Evolutionary conservation across 805 yeast genomes (phyloP).

Genomic region (Vanderwaltozyma verrucispora): DNA sequence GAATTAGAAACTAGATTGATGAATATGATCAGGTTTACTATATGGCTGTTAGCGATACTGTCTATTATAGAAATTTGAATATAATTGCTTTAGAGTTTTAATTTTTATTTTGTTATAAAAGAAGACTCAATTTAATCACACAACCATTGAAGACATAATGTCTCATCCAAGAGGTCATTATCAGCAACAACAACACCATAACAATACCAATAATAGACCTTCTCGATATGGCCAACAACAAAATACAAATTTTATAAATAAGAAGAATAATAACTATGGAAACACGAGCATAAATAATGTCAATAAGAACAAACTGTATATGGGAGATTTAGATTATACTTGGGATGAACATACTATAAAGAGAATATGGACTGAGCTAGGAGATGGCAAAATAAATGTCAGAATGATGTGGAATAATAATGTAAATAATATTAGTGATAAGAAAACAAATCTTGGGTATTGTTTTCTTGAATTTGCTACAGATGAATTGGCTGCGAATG

Average conservation of each 20-base stretch:
- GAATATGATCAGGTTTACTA: too few species aligned
- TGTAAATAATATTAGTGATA: slow-evolving; percentile 8
- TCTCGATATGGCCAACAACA: not conserved
- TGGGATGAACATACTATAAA: slow-evolving; percentile 67
- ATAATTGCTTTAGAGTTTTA: too few species aligned
- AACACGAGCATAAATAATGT: too few species aligned
- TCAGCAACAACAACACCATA: not conserved
- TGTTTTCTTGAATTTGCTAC: slow-evolving; percentile 71
- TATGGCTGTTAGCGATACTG: too few species aligned
- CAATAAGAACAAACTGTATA: slow-evolving; percentile 42
- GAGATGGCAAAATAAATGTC: slow-evolving; percentile 49
- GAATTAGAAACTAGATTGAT: too few species aligned
- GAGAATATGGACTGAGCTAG: slow-evolving; percentile 59
- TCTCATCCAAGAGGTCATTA: not conserved
- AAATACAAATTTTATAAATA: too few species aligned
- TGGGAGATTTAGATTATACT: slow-evolving; percentile 83
- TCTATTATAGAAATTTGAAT: too few species aligned
- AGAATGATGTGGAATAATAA: slow-evolving; percentile 59
- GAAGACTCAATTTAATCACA: too few species aligned
- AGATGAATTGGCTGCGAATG: slow-evolving; percentile 50
- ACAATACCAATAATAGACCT: not conserved
- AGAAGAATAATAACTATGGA: too few species aligned
- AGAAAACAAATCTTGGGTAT: slow-evolving; percentile 51
- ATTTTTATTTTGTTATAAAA: too few species aligned
- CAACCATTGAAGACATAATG: too few species aligned